Percentiles rank a stretch among this genome's conserved stretches.
Evolutionary conservation across 2,329 filamentous ascomycete genomes (phyloP).

Genomic region (Calonectria crousiana): DNA sequence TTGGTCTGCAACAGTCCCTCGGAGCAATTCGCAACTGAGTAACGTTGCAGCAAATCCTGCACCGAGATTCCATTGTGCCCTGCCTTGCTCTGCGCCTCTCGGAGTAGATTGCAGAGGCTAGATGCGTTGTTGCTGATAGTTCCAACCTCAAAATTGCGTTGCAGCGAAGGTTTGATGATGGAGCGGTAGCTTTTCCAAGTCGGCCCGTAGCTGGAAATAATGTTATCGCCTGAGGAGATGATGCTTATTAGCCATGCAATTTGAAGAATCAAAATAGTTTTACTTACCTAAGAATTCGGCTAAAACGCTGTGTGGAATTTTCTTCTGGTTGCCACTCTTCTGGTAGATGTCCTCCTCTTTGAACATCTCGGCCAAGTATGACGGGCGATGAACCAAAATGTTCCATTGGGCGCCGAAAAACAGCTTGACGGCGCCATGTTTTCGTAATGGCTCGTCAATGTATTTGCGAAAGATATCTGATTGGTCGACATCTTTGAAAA

Average conservation of each 20-base stretch:
- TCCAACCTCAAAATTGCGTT: slow-evolving; percentile 40
- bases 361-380: not conserved
- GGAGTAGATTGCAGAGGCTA: not conserved
- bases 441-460: not conserved
- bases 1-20: not conserved
- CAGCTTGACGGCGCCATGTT: not conserved
- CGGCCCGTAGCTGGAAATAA: slow-evolving; percentile 53
- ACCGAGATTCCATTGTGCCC: not conserved
- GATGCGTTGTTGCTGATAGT: slow-evolving; percentile 27
- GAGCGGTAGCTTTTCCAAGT: slow-evolving; percentile 51
- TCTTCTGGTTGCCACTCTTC: not conserved
- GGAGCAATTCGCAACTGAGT: not conserved
- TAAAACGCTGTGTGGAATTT: not conserved
- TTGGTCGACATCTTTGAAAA: slow-evolving; percentile 5
- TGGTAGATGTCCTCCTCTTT: slow-evolving; percentile 1
- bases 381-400: not conserved
- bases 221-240: slow-evolving; percentile 45
- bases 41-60: not conserved
- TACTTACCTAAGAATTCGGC: not conserved
- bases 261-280: not conserved
- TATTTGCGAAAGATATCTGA: not conserved
- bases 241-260: not conserved
- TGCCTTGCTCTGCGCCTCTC: not conserved
- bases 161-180: slow-evolving; percentile 52
- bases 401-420: slow-evolving; percentile 4